Percentiles rank a stretch among this genome's conserved stretches.
phyloP scores from a whole-genome alignment of 805 yeast species.

The Kuraishia hungarica region DNA sequence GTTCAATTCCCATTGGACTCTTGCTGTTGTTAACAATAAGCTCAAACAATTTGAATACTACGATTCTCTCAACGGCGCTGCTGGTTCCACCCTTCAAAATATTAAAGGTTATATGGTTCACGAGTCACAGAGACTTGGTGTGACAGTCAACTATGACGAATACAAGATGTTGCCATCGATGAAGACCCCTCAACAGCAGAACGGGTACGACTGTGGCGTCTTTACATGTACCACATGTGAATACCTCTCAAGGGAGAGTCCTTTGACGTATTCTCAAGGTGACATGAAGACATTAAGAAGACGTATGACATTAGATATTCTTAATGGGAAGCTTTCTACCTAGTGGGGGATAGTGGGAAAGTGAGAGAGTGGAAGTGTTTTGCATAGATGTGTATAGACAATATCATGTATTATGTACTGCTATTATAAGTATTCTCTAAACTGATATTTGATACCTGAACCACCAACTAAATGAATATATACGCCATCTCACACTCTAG shows the following conservation, averaged over 20 bases:
- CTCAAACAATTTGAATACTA: slow-evolving; percentile 54
- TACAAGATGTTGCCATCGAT: slow-evolving; percentile 16
- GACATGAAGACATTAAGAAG: slow-evolving; percentile 66
- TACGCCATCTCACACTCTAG: too few relatives aligned
- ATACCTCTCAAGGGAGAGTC: slow-evolving; percentile 42
- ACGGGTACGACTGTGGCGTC: slow-evolving; percentile 94
- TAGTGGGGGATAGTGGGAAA: too few relatives aligned
- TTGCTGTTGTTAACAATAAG: slow-evolving; percentile 66
- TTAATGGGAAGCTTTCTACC: slow-evolving; percentile 11
- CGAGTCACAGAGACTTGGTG: slow-evolving; percentile 50
- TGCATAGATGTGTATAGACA: too few relatives aligned
- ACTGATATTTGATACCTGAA: too few relatives aligned
- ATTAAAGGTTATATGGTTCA: slow-evolving; percentile 55
- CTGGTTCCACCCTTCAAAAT: slow-evolving; percentile 32
- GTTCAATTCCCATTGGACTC: slow-evolving; percentile 84
- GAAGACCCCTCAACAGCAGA: slow-evolving; percentile 70
- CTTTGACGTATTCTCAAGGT: slow-evolving; percentile 47
- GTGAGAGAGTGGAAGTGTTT: too few relatives aligned
- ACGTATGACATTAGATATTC: slow-evolving; percentile 58
- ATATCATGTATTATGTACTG: too few relatives aligned
- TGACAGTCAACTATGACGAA: slow-evolving; percentile 19
- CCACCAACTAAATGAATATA: too few relatives aligned
- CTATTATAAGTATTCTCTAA: too few relatives aligned
- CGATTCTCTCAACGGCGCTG: slow-evolving; percentile 64
- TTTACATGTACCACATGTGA: slow-evolving; percentile 77